Conservation (phyloP, 1,139 yeast genomes). For the Candida sanyaensis region DNA sequence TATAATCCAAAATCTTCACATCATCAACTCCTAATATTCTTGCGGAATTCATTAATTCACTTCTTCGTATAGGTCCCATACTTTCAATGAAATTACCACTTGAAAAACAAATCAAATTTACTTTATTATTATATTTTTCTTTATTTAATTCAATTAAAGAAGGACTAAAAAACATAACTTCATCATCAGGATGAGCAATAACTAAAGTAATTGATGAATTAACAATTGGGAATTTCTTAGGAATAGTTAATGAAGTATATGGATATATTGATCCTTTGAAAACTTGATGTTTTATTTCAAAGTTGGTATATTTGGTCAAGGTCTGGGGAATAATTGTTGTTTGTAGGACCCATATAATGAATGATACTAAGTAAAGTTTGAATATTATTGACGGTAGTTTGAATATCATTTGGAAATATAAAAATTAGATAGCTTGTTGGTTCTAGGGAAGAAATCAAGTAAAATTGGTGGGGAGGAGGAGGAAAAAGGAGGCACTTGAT, state of each 20-base stretch:
- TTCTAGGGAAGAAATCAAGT: neutral
- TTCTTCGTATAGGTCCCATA: conserved; percentile 60
- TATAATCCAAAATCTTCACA: conserved; percentile 54
- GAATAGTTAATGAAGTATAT: conserved; percentile 38
- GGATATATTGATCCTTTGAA: conserved; percentile 31
- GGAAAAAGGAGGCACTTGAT: too few relatives aligned
- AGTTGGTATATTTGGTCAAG: conserved; percentile 28
- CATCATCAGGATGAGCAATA: conserved; percentile 98
- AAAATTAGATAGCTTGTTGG: neutral
- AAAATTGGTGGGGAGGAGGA: too few relatives aligned
- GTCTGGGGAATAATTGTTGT: conserved; percentile 45
- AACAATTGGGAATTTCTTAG: conserved; percentile 35
- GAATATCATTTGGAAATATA: conserved; percentile 12
- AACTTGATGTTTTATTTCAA: conserved; percentile 26
- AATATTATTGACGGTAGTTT: conserved; percentile 20
- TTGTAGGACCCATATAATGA: conserved; percentile 39
- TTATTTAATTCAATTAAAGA: conserved; percentile 58
- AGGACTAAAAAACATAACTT: conserved; percentile 96
- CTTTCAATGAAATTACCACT: conserved; percentile 70
- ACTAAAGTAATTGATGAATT: conserved; percentile 51
- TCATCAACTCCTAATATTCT: conserved; percentile 56
- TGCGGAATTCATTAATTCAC: conserved; percentile 63
- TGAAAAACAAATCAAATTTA: conserved; percentile 71
- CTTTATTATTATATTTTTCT: conserved; percentile 46
- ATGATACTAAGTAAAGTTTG: conserved; percentile 22